Conservation (phyloP, 495 filamentous ascomycete genomes). For the Opeltia flavorubescens region DNA sequence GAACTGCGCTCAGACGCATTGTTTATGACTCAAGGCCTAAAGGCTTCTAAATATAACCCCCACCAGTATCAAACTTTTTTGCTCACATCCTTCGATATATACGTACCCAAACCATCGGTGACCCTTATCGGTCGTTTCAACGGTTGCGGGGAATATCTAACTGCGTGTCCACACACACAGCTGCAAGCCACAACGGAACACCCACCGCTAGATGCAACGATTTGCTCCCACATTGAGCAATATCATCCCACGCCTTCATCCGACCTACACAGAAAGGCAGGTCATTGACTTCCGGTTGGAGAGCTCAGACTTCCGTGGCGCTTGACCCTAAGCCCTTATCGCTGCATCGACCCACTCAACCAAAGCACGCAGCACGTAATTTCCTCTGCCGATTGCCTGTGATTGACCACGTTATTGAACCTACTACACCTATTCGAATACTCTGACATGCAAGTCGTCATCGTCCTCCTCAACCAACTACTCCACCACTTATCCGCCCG, state of each 20-base stretch:
- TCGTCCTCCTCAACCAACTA: not conserved
- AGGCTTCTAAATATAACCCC: too few relatives aligned
- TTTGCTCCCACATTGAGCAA: too few relatives aligned
- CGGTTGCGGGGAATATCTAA: not conserved
- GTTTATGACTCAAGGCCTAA: too few relatives aligned
- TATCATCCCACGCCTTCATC: too few relatives aligned
- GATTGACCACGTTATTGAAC: not conserved
- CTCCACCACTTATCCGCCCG: slow-evolving; percentile 13
- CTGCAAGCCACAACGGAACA: too few relatives aligned
- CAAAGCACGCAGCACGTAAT: not conserved
- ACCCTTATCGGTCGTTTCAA: not conserved
- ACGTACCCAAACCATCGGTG: too few relatives aligned
- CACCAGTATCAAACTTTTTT: too few relatives aligned
- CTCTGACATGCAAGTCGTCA: not conserved
- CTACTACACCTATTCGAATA: not conserved
- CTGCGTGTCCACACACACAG: too few relatives aligned
- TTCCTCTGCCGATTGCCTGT: not conserved
- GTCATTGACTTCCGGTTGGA: not conserved
- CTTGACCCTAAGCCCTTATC: not conserved
- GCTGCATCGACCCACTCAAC: not conserved
- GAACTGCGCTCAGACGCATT: too few relatives aligned
- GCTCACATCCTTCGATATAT: too few relatives aligned
- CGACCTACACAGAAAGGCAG: not conserved
- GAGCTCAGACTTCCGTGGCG: not conserved
- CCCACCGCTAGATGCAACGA: too few relatives aligned